Evolutionary conservation across 768 basidiomycete species (phyloP).

Genomic region (Auriculariales sp.): DNA sequence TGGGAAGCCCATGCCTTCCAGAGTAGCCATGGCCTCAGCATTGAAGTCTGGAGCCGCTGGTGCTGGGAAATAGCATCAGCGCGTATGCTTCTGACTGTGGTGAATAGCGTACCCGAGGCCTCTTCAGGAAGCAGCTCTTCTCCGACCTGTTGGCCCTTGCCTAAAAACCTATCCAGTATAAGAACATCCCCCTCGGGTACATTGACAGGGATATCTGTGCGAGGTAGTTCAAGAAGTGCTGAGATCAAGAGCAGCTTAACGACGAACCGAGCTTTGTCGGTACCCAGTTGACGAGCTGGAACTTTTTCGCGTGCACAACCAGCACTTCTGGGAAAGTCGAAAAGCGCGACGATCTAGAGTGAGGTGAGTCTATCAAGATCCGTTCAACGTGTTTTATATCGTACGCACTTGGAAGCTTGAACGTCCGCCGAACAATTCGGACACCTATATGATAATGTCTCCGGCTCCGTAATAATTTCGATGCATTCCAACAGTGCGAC

Average conservation of each 20-base stretch:
- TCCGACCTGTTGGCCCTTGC: constrained; percentile 49
- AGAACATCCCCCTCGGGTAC: constrained; percentile 47
- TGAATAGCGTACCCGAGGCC: constrained; percentile 12
- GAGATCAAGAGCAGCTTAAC: not conserved
- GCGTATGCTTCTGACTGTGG: constrained; percentile 2
- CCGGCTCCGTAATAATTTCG: constrained; percentile 37
- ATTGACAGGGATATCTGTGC: constrained; percentile 68
- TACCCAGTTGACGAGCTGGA: constrained; percentile 93
- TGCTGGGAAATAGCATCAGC: constrained; percentile 11
- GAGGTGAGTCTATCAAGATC: not conserved
- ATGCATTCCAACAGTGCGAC: constrained; percentile 51
- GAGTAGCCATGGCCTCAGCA: constrained; percentile 51
- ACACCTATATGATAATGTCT: constrained; percentile 70
- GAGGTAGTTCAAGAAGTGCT: not conserved
- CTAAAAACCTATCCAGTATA: constrained; percentile 48
- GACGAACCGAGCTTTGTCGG: constrained; percentile 77
- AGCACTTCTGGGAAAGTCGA: constrained; percentile 81
- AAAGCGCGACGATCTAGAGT: constrained; percentile 51
- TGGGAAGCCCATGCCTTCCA: constrained; percentile 90
- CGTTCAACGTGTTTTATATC: too few relatives aligned
- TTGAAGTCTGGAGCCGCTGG: constrained; percentile 52
- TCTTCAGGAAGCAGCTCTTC: constrained; percentile 60
- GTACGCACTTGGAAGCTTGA: constrained; percentile 52
- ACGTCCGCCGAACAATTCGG: constrained; percentile 57
- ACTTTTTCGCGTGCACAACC: constrained; percentile 83